Evolutionary conservation across 148 eudicot species (phyloP), one percentile per base, ranked within the genome.

Genomic region (Fallopia convolvulus): DNA sequence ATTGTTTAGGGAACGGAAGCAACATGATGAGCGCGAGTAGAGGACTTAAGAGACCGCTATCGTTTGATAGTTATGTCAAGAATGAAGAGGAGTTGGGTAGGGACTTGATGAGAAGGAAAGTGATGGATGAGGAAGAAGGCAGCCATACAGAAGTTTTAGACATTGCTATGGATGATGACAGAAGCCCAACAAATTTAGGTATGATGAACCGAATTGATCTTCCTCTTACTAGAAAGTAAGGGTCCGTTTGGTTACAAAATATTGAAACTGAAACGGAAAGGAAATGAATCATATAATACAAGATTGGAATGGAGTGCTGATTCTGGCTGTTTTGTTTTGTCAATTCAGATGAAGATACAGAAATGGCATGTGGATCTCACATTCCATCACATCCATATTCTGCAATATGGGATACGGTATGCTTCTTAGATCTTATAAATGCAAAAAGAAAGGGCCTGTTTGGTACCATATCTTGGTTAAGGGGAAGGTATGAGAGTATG

Each of bases 341-440:
- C n/a, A 8, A 44, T 42, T 9, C 36, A 73, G 75, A 73, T 73
- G 75, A 73, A 73, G 75, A 73, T 26, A 73, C 75, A 44, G 50
- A 73, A 46, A 73, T 73, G 75, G 41, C 13, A 20, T 73, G 20
- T 48, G 55, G 55, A 20, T 73, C 53, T 48, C 53, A 73, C 4
- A 15, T 44, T 17, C 50, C 53, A 44, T 46, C 75, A 73, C 33
- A 44, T 11, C 18, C 75, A 5, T 73, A 48, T 26, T 73, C 55
- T n/a, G 11, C 55, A 9, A 46, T 73, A 10, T 73, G 75, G 75
- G 33, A 73, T 52, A 73, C 75, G 75, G 75, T 73, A 73, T 48
- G 75, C 15, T 20, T 72, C 30, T 26, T 26, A 26, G 30, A 26
- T 8, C 32, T n/a, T 42, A 55, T 55, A n/a, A 55, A 15, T 15